These are phyloP conservation scores for Penicillium sp. DNA, from an alignment of 2,329 filamentous ascomycete species.

Conservation along the genomic window DNA sequence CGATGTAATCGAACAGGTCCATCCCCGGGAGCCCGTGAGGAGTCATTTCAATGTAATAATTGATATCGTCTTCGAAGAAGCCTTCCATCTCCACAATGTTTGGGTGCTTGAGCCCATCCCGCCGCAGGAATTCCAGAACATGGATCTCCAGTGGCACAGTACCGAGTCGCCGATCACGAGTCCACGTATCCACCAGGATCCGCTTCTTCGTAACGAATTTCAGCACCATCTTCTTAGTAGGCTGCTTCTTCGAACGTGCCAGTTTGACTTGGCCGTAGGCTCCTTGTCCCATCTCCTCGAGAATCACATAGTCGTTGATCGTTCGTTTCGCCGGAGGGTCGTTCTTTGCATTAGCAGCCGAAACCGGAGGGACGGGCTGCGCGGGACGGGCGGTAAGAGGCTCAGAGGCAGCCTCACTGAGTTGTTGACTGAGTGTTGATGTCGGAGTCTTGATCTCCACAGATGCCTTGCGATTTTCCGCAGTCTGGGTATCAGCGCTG, in stretches of 20 bases:
- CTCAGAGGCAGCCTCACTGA: constrained; percentile 51
- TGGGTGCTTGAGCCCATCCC: constrained; percentile 64
- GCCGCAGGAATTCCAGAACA: constrained; percentile 86
- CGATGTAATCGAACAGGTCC: constrained; percentile 99
- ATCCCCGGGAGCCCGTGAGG: constrained; percentile 94
- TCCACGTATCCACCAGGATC: constrained; percentile 98
- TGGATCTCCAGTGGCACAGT: constrained; percentile 97
- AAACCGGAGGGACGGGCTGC: constrained; percentile 36
- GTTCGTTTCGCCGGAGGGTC: constrained; percentile 65
- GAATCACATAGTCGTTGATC: constrained; percentile 84
- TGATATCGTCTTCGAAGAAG: constrained; percentile 65
- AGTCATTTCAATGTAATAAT: constrained; percentile 98
- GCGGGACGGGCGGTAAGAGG: constrained; percentile 45
- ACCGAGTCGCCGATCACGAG: constrained; percentile 83
- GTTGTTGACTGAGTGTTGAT: constrained; percentile 53
- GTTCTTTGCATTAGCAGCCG: constrained; percentile 26
- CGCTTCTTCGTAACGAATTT: constrained; percentile 98
- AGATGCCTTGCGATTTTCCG: constrained; percentile 27
- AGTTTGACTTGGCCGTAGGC: constrained; percentile 98
- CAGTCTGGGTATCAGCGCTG: constrained; percentile 26
- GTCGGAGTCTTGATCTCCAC: constrained; percentile 42
- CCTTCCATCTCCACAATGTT: constrained; percentile 70
- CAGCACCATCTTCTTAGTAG: constrained; percentile 79
- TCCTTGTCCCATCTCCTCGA: constrained; percentile 98
- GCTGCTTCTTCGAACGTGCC: constrained; percentile 76